phyloP scores from a whole-genome alignment of 805 yeast genomes.

The Yarrowia sp. region DNA sequence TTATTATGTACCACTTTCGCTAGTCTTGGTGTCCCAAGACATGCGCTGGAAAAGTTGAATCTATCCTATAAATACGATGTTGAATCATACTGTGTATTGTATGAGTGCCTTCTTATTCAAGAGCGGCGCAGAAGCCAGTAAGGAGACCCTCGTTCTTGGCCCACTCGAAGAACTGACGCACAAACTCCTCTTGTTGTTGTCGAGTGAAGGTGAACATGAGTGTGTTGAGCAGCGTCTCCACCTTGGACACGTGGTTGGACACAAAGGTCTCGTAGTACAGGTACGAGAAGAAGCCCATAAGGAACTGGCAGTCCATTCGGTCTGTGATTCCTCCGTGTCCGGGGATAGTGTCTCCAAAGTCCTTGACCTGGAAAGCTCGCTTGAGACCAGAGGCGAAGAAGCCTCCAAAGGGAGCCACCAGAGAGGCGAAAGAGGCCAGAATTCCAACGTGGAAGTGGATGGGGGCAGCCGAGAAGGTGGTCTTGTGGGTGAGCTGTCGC shows the following conservation, averaged over 20 bases:
- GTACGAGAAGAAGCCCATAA: constrained; percentile 96
- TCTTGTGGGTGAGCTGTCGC: constrained; percentile 57
- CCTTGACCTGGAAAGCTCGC: constrained; percentile 94
- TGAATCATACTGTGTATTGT: constrained; percentile 27
- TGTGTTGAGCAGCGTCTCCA: constrained; percentile 76
- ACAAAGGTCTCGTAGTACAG: constrained; percentile 92
- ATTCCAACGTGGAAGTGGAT: constrained; percentile 87
- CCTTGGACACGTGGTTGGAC: constrained; percentile 62
- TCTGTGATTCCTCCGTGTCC: constrained; percentile 99
- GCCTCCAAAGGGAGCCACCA: constrained; percentile 98
- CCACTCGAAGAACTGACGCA: constrained; percentile 59
- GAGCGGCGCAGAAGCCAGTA: constrained; percentile 11
- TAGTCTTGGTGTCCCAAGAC: not conserved
- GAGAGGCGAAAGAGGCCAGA: constrained; percentile 91
- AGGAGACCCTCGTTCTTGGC: constrained; percentile 34
- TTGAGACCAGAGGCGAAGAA: constrained; percentile 97
- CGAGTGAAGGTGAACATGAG: constrained; percentile 73
- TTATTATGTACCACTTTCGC: constrained; percentile 28
- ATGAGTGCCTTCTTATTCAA: constrained; percentile 18
- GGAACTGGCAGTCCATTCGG: constrained; percentile 95
- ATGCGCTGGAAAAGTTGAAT: constrained; percentile 32
- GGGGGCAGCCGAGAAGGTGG: constrained; percentile 73
- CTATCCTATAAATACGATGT: constrained; percentile 39
- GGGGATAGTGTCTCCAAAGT: constrained; percentile 97
- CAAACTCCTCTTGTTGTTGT: constrained; percentile 68